Conservation (phyloP, 2,329 filamentous ascomycete genomes). For the Paecilomyces variotii region DNA sequence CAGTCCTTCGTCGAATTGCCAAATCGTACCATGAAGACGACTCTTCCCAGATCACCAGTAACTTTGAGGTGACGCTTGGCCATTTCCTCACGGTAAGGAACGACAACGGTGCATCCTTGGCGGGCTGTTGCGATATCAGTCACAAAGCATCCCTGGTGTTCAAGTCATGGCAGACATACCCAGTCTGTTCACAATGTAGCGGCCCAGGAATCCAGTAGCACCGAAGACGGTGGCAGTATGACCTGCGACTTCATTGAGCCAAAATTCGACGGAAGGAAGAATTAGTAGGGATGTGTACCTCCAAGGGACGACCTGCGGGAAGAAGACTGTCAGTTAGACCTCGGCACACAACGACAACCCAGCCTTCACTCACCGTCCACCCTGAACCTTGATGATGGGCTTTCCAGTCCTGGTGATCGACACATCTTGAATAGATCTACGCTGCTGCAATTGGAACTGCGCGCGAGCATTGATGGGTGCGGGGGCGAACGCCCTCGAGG, state of each 20-base stretch:
- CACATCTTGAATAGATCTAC: constrained; percentile 64
- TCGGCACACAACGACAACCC: constrained; percentile 14
- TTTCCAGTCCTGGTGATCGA: constrained; percentile 93
- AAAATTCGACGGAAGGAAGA: constrained; percentile 11
- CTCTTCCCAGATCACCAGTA: constrained; percentile 83
- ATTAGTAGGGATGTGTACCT: constrained; percentile 49
- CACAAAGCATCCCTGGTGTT: constrained; percentile 17
- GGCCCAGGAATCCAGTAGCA: constrained; percentile 87
- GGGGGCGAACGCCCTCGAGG: constrained; percentile 28
- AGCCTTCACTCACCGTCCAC: constrained; percentile 64
- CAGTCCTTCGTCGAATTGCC: background rate
- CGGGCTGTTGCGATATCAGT: constrained; percentile 53
- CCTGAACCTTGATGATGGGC: constrained; percentile 79
- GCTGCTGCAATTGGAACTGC: constrained; percentile 36
- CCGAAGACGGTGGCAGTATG: constrained; percentile 97
- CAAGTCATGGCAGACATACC: constrained; percentile 43
- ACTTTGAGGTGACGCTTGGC: constrained; percentile 93
- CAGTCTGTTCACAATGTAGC: constrained; percentile 95
- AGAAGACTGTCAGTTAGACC: constrained; percentile 8
- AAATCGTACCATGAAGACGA: constrained; percentile 66
- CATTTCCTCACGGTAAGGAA: constrained; percentile 97
- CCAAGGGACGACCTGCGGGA: constrained; percentile 66
- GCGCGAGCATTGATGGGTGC: constrained; percentile 21
- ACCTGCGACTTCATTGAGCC: constrained; percentile 47
- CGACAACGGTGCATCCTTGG: constrained; percentile 85